phyloP scores from a whole-genome alignment of 2,329 filamentous ascomycete species.

The Lithohypha guttulata region DNA sequence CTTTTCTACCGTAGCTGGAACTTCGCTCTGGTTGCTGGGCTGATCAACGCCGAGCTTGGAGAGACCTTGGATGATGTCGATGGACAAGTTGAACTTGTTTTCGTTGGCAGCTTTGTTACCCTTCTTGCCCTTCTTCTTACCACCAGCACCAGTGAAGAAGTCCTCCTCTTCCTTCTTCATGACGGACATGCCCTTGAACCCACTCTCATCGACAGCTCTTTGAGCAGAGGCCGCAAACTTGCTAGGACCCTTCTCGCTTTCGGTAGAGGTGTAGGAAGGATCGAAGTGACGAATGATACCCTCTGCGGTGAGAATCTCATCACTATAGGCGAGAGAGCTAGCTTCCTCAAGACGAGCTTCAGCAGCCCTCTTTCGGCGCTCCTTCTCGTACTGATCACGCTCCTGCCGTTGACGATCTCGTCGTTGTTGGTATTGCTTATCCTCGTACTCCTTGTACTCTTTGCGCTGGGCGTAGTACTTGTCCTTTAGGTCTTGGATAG shows the following conservation, averaged over 20 bases:
- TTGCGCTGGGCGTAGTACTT: constrained; percentile 72
- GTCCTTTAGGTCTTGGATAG: constrained; percentile 80
- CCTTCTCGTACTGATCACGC: constrained; percentile 46
- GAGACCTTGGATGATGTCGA: constrained; percentile 86
- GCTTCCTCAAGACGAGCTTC: constrained; percentile 44
- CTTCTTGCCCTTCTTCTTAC: constrained; percentile 53
- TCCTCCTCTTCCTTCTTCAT: constrained; percentile 84
- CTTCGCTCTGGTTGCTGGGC: constrained; percentile 74
- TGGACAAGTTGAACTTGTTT: constrained; percentile 65
- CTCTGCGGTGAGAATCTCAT: constrained; percentile 84
- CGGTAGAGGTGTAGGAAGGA: constrained; percentile 60
- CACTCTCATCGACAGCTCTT: constrained; percentile 74
- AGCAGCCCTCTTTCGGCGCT: constrained; percentile 42
- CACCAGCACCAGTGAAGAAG: constrained; percentile 62
- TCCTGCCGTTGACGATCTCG: constrained; percentile 73
- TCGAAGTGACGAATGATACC: constrained; percentile 86
- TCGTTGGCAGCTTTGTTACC: constrained; percentile 37
- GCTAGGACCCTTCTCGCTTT: constrained; percentile 31
- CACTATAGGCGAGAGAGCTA: constrained; percentile 69
- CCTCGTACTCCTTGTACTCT: constrained; percentile 74
- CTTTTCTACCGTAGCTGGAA: constrained; percentile 72
- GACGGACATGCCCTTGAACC: constrained; percentile 73
- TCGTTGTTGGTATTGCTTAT: constrained; percentile 64
- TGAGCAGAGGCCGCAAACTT: constrained; percentile 64
- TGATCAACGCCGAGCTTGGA: constrained; percentile 74